Percentiles rank a stretch among this genome's conserved stretches.
These are phyloP conservation scores for Neurospora sp. DNA, from an alignment of 495 filamentous ascomycete genomes.

Conservation along the genomic window DNA sequence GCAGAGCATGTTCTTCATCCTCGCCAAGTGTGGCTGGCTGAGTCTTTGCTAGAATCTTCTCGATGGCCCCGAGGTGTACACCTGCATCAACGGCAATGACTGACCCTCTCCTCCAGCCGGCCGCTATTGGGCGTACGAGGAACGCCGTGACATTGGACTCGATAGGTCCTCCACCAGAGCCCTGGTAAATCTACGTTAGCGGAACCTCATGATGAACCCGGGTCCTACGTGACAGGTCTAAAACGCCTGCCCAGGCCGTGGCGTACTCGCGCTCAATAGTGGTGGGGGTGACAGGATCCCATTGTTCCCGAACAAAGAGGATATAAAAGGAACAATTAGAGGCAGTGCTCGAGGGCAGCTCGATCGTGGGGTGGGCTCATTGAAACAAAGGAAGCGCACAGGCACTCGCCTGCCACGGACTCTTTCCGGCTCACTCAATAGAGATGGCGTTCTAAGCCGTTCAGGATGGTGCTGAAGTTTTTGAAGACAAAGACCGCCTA, in stretches of 20 bases:
- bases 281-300: background rate
- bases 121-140: constrained; percentile 70
- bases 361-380: background rate
- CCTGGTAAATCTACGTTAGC: constrained; percentile 44
- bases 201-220: background rate
- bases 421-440: background rate
- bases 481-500: background rate
- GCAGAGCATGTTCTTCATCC: constrained; percentile 16
- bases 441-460: background rate
- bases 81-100: constrained; percentile 87
- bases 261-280: background rate
- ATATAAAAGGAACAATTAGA: background rate
- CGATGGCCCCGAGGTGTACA: constrained; percentile 76
- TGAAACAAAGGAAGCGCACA: background rate
- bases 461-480: background rate
- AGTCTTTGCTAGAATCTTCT: constrained; percentile 50
- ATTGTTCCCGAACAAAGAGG: background rate
- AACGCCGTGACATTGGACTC: constrained; percentile 86
- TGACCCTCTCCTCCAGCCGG: constrained; percentile 68
- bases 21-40: constrained; percentile 37
- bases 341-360: background rate
- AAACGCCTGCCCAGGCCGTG: background rate
- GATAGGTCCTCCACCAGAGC: constrained; percentile 78
- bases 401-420: background rate
- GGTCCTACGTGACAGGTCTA: background rate